Base-by-base conservation (phyloP, 495 filamentous ascomycete genomes). In the Letharia lupina region DNA sequence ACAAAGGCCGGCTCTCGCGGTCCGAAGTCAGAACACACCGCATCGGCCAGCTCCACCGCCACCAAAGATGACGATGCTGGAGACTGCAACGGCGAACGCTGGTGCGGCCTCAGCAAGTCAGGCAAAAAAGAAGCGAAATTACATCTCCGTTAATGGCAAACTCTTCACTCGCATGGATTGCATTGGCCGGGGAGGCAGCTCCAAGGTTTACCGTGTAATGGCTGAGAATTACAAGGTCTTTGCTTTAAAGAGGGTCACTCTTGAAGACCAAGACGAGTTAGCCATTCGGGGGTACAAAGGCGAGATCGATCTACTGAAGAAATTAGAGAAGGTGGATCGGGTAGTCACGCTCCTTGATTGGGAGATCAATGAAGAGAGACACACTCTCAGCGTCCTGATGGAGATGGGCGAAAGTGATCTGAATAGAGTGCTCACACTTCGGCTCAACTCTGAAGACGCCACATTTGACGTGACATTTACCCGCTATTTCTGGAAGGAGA, bases 401-500 rank as follows among this genome's bases (percentile, higher is more conserved):
- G 94, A 98, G 77, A 90, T 93, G 72, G 94, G 94, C 66, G 94
- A 98, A 76, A 85, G 91, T n/a, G 95, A 98, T 72, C 82, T 98
- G 71, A 89, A 92, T 70, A 91, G 89, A 62, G 86, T 97, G 23
- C 85, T 98, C 40, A 87, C 83, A 10, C 84, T 87, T 45, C 85
- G 88, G 40, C 77, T 88, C 42, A 87, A 89, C 60, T 79, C 85
- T 0, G 90, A 93, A 69, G 85, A 89, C 65, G 84, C 90, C 44
- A 78, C 78, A 39, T 89, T 98, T 65, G 94, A 98, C 73, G 81
- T 89, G 13, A 89, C 86, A 60, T 98, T 97, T 70, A 89, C 92
- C n/a, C 88, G 94, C 12, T 91, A 91, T 76, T 96, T 96, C 79
- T 98, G 94, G 94, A 91, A 92, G 72, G 94, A 98, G 77, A 98